phyloP scores from a whole-genome alignment of 345 rosid species.

The Ailanthus altissimus region DNA sequence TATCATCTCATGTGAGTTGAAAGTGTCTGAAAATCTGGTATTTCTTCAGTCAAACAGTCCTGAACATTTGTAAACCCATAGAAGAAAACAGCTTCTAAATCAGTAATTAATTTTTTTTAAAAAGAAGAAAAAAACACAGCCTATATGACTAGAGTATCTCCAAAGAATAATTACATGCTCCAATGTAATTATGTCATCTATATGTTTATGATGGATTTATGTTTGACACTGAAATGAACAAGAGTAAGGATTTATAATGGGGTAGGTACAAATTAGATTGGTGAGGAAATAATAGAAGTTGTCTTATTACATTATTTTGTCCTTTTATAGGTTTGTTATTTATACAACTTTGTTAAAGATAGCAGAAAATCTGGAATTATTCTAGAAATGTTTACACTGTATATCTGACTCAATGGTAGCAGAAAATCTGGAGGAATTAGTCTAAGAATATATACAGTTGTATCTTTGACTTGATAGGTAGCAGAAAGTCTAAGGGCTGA shows the following conservation, averaged over 20 bases:
- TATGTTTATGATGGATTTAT: not conserved
- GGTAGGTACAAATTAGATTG: not conserved
- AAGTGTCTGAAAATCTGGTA: not conserved
- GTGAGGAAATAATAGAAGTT: not conserved
- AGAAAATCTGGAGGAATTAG: too few species aligned
- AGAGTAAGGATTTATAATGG: not conserved
- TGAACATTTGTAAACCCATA: not conserved
- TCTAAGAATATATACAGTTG: too few species aligned
- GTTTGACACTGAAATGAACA: not conserved
- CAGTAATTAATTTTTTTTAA: not conserved
- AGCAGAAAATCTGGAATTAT: too few species aligned
- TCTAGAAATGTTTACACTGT: too few species aligned
- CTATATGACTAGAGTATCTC: not conserved
- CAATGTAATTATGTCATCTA: not conserved
- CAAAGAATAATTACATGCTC: not conserved
- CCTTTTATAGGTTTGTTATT: not conserved
- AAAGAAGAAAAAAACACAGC: not conserved
- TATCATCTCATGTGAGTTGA: not conserved
- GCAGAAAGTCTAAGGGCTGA: too few species aligned
- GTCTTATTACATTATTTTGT: not conserved
- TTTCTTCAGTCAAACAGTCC: not conserved
- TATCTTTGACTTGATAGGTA: too few species aligned
- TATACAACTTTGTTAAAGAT: not conserved
- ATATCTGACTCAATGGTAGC: too few species aligned
- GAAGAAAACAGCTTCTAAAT: not conserved